Percentiles rank a stretch among this genome's conserved stretches.
Evolutionary conservation across 1,284 basidiomycete genomes (phyloP).

Genomic region (Leccinum griseonigrum): DNA sequence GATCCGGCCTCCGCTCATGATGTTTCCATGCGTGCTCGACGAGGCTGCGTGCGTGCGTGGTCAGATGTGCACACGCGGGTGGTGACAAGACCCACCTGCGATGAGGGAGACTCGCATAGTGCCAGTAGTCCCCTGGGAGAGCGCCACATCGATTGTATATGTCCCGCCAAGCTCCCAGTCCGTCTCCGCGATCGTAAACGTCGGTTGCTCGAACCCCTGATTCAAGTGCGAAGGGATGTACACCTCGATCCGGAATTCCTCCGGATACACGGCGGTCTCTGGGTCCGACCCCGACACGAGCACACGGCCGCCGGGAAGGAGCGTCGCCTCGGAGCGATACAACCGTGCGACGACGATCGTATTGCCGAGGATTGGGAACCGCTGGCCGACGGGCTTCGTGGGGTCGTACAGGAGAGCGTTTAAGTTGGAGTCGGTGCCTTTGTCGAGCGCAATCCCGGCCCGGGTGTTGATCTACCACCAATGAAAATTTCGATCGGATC

Average conservation of each 20-base stretch:
- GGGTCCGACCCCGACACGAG: slow-evolving; percentile 40
- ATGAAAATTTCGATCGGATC: slow-evolving; percentile 65
- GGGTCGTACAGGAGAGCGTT: slow-evolving; percentile 33
- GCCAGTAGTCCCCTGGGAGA: slow-evolving; percentile 54
- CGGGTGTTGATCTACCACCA: slow-evolving; percentile 71
- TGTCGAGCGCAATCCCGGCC: slow-evolving; percentile 61
- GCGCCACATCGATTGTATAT: slow-evolving; percentile 51
- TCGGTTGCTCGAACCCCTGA: slow-evolving; percentile 54
- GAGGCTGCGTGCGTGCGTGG: slow-evolving; percentile 41
- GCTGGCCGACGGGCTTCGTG: slow-evolving; percentile 50
- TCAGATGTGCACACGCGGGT: not conserved
- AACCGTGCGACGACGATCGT: slow-evolving; percentile 72
- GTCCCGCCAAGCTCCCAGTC: slow-evolving; percentile 60
- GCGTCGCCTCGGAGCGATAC: slow-evolving; percentile 58
- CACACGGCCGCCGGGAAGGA: no score
- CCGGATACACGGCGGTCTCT: slow-evolving; percentile 44
- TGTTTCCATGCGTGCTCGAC: slow-evolving; percentile 77
- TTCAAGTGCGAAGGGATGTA: slow-evolving; percentile 73
- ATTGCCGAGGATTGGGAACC: slow-evolving; percentile 63
- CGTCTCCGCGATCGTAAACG: slow-evolving; percentile 51
- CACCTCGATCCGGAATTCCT: slow-evolving; percentile 75
- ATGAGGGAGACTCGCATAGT: slow-evolving; percentile 63
- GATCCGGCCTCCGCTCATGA: slow-evolving; percentile 62
- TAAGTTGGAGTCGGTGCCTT: slow-evolving; percentile 59
- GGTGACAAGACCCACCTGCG: slow-evolving; percentile 40